Evolutionary conservation across 1,284 basidiomycete species (phyloP).

Genomic region (Cryptococcus jaspeensis): DNA sequence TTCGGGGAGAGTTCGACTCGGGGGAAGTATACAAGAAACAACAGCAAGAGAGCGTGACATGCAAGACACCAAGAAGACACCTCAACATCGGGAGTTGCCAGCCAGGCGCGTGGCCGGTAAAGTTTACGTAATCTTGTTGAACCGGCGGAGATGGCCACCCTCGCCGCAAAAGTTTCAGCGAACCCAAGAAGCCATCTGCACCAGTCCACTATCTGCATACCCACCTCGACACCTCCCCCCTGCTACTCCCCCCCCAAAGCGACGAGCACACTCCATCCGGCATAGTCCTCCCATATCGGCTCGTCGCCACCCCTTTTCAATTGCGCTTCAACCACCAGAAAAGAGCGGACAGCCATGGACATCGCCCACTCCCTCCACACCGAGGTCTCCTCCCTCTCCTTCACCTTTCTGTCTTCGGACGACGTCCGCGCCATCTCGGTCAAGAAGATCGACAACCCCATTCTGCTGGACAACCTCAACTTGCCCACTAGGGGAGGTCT

Average conservation of each 20-base stretch:
- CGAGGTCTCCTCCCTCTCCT: conserved; percentile 80
- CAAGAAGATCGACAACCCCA: conserved; percentile 91
- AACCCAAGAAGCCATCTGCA: no score
- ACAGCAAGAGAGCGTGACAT: no score
- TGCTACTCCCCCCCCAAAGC: not conserved
- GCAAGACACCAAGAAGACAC: no score
- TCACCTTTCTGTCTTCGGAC: conserved; percentile 89
- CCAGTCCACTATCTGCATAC: no score
- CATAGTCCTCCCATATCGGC: not conserved
- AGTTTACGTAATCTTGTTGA: no score
- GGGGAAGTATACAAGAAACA: no score
- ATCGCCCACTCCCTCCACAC: conserved; percentile 85
- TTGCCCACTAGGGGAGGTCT: conserved; percentile 88
- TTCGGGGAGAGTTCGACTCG: no score
- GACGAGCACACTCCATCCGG: not conserved
- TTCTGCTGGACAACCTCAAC: conserved; percentile 90
- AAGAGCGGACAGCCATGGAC: conserved; percentile 65
- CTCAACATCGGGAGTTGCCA: no score
- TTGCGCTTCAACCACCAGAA: not conserved
- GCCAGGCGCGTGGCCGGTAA: no score
- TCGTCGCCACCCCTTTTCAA: not conserved
- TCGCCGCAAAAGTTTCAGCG: no score
- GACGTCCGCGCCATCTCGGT: conserved; percentile 93
- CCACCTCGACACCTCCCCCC: no score
- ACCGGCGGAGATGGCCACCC: no score